Conservation (phyloP, 805 yeast genomes). For the Pichia heedii region DNA sequence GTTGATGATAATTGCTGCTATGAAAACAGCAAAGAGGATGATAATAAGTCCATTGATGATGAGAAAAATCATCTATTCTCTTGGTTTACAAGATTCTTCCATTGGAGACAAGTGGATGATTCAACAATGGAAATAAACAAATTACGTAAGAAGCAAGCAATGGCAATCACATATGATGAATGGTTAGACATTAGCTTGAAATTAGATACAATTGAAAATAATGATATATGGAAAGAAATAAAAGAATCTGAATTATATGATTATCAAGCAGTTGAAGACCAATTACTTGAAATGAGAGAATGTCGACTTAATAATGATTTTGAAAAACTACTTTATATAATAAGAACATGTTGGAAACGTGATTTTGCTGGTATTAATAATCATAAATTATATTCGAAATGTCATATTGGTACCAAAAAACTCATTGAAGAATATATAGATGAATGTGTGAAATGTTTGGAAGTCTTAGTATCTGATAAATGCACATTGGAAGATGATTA, state of each 20-base stretch:
- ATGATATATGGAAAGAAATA: slow-evolving; percentile 63
- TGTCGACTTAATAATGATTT: slow-evolving; percentile 55
- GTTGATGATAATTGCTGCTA: neutral
- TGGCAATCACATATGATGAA: slow-evolving; percentile 38
- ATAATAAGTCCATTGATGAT: too few relatives aligned
- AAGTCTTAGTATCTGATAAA: slow-evolving; percentile 30
- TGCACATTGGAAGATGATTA: slow-evolving; percentile 54
- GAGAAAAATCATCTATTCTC: too few relatives aligned
- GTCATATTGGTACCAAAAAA: slow-evolving; percentile 77
- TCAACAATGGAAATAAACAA: neutral
- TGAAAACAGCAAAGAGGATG: too few relatives aligned
- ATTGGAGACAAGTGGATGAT: neutral
- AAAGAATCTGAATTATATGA: slow-evolving; percentile 66
- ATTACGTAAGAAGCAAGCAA: slow-evolving; percentile 27
- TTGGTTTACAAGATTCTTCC: neutral
- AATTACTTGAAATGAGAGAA: slow-evolving; percentile 45
- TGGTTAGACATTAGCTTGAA: slow-evolving; percentile 61
- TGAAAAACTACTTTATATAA: slow-evolving; percentile 54
- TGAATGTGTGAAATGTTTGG: slow-evolving; percentile 55
- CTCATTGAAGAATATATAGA: slow-evolving; percentile 74
- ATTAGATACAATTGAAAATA: slow-evolving; percentile 57
- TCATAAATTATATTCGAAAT: slow-evolving; percentile 63
- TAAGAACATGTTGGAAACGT: slow-evolving; percentile 79
- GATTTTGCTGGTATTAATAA: slow-evolving; percentile 85
- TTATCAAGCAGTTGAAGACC: slow-evolving; percentile 44